These are phyloP conservation scores for Tylopilus orsonianus DNA, from an alignment of 1,284 basidiomycete species.

Conservation along the genomic window DNA sequence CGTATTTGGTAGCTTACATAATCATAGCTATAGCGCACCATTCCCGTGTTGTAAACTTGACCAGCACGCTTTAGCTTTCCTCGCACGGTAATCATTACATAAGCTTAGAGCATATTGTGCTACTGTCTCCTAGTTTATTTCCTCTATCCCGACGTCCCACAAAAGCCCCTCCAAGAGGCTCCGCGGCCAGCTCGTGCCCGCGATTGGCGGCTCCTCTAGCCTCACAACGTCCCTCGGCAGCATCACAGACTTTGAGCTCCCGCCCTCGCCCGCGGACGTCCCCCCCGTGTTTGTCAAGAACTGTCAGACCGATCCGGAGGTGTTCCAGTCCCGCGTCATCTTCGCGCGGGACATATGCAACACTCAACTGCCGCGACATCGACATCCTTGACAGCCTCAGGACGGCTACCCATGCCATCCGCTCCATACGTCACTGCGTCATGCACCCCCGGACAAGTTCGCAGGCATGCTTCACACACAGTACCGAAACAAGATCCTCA, in stretches of 20 bases:
- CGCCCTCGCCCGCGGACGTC: conserved; percentile 64
- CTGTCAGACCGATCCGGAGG: conserved; percentile 70
- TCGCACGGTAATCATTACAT: too few relatives aligned
- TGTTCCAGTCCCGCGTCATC: conserved; percentile 66
- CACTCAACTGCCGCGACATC: conserved; percentile 18
- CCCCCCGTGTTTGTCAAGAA: conserved; percentile 61
- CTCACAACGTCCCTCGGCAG: conserved; percentile 37
- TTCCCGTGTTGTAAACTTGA: too few relatives aligned
- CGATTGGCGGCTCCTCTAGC: conserved; percentile 58
- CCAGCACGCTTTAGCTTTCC: too few relatives aligned
- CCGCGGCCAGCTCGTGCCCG: conserved; percentile 66
- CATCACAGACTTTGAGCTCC: conserved; percentile 55
- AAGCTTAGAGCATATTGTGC: too few relatives aligned
- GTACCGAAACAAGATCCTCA: conserved; percentile 44
- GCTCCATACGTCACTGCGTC: conserved; percentile 78
- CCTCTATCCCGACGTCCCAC: too few relatives aligned
- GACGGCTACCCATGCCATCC: conserved; percentile 73
- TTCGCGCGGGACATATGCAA: conserved; percentile 50
- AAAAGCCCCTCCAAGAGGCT: conserved; percentile 53
- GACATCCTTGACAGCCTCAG: conserved; percentile 71
- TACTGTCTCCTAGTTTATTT: too few relatives aligned
- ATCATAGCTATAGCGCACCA: too few relatives aligned
- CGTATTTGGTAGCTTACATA: too few relatives aligned
- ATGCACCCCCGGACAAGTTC: conserved; percentile 76
- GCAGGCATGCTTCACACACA: conserved; percentile 53